Evolutionary conservation across 306 rosid species (phyloP), one percentile per base, ranked within the genome.

Genomic region (Quercus aquifolioides): DNA sequence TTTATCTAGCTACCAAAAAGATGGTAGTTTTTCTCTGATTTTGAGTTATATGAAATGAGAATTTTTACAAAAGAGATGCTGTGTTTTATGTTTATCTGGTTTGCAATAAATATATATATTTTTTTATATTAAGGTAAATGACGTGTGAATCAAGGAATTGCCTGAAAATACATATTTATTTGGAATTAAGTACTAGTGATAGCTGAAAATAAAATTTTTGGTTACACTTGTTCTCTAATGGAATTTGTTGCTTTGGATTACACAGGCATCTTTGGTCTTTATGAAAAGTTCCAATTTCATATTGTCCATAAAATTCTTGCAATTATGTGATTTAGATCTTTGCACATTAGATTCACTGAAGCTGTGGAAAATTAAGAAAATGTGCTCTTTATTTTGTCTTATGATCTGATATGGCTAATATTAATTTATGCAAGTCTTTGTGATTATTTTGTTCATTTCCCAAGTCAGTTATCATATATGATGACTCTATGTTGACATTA

Each of bases 401-500:
- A 12, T 60, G 33, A 60, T 12, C 13, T 31, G 71, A 64, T 20
- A 64, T 64, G 71, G n/a, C 21, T 64, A 4, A 26, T 26, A 26
- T 30, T 19, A 26, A 62, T 60, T 25, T 11, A 26, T 26, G 35
- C 33, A 62, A 25, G 19, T 62, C 4, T 30, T 72, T 76, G 26
- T 69, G 57, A 70, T 56, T 52, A 19, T 76, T 55, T 35, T 55
- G 51, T 46, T 65, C 28, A 14, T 10, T 76, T 84, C 81, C 52
- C 6, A 30, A 12, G 54, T 74, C 75, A 52, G 71, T 49, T 55
- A 43, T 54, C 10, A 30, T 33, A 79, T 33, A 46, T 73, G 69
- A 46, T 73, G 64, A 79, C 72, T 67, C 62, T 74, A 20, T 74
- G 54, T 5, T 83, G 71, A 74, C 60, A 62, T 80, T 81, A 26